A percentile compares a stretch with the other conserved stretches of the same genome.
These are phyloP conservation scores for Cercospora sp. DNA, from an alignment of 2,329 filamentous ascomycete genomes.

Conservation along the genomic window DNA sequence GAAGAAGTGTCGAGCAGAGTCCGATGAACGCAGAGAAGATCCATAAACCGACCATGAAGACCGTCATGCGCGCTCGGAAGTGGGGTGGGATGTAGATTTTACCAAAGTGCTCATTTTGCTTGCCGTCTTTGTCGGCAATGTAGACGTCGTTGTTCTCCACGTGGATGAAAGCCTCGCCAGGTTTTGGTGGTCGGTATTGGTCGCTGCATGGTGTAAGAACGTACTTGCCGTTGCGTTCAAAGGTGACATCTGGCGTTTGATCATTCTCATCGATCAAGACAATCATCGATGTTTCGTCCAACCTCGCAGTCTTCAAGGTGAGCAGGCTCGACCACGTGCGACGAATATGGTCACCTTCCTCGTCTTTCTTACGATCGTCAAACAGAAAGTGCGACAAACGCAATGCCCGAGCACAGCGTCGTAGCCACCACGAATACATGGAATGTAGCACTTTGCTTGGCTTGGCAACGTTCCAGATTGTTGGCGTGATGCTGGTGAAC, in stretches of 20 bases:
- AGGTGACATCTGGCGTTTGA: constrained; percentile 42
- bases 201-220: constrained; percentile 93
- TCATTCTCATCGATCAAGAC: constrained; percentile 1
- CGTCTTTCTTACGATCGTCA: constrained; percentile 74
- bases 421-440: constrained; percentile 97
- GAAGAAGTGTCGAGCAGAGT: constrained; percentile 80
- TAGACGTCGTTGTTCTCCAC: constrained; percentile 62
- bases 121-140: constrained; percentile 37
- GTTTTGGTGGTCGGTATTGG: constrained; percentile 90
- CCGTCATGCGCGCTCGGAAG: constrained; percentile 75
- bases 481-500: constrained; percentile 93
- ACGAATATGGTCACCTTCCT: constrained; percentile 64
- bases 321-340: constrained; percentile 36
- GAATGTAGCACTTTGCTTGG: constrained; percentile 80
- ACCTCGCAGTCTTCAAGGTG: constrained; percentile 21
- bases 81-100: constrained; percentile 75
- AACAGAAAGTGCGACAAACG: constrained; percentile 92
- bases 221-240: constrained; percentile 74
- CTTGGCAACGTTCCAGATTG: constrained; percentile 80
- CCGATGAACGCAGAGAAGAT: constrained; percentile 86
- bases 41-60: constrained; percentile 91
- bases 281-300: constrained; percentile 6
- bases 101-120: constrained; percentile 49
- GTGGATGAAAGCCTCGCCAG: constrained; percentile 75
- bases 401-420: constrained; percentile 74